Base-by-base conservation (phyloP, 1,284 basidiomycete species). In the Flammula alnicola region DNA sequence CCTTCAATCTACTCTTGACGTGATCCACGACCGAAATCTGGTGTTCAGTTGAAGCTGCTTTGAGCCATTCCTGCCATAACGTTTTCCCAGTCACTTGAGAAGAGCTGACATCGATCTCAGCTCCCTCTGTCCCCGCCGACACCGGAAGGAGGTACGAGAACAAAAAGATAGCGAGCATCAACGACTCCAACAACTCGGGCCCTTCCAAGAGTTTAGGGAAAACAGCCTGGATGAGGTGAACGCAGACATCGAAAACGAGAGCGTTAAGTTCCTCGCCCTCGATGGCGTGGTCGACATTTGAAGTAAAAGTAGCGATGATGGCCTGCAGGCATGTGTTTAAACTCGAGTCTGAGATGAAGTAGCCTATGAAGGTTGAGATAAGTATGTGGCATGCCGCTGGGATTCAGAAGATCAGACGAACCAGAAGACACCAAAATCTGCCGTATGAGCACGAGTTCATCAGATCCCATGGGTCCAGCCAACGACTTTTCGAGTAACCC, bases 71-170 rank as follows among this genome's bases (percentile, higher is more conserved):
- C 6, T 54, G 55, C 80, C 79, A 83, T 10, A 79, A 49, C 1
- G 50, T 58, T 35, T 57, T 61, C 7, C 72, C 72, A 4, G 46
- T 41, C 1, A 27, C 44, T 37, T 73, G 64, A 17, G 59, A 57
- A 8, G 52, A 32, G 3, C 46, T 30, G 3, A 23, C 26, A 25
- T 43, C 50, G 23, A 44, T 36, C 10, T 58, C 55, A 25, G 54
- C 51, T 12, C 54, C 58, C 5, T 51, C 53, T 12, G 44, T 43
- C 0, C 58, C 54, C 30, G 55, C 60, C 33, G 67, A 69, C 11
- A 61, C 62, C 0, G 81, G 76, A 5, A 81, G 47, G 22, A 85
- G 62, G 58, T 76, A 74, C 1, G 70, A 76, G 30, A 79, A 70
- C 5, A 80, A 44, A 55, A 80, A 83, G 3, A 83, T 46, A 45